Percentiles rank a stretch among this genome's conserved stretches.
phyloP scores from a whole-genome alignment of 2,329 filamentous ascomycete genomes.

The Verticillium nonalfalfae region DNA sequence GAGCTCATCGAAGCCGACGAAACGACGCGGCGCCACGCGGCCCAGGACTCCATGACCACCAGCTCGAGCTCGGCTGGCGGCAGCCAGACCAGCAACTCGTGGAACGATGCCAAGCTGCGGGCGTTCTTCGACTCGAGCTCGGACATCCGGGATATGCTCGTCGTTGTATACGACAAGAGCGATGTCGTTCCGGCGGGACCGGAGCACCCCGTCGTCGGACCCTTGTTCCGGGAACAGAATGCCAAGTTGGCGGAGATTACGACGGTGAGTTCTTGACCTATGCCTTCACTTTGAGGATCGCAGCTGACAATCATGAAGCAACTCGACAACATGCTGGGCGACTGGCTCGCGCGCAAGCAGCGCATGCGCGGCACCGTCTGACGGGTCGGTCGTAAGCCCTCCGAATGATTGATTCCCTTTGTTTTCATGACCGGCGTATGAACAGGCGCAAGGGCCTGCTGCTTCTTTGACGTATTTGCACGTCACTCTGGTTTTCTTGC shows the following conservation, averaged over 20 bases:
- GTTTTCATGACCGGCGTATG: conserved; percentile 1
- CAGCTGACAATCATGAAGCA: conserved; percentile 39
- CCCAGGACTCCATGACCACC: conserved; percentile 43
- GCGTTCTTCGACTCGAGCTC: conserved; percentile 87
- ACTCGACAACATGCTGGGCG: conserved; percentile 79
- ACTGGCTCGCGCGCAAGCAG: conserved; percentile 71
- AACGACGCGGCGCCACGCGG: conserved; percentile 28
- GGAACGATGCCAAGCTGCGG: conserved; percentile 81
- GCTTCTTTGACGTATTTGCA: background rate
- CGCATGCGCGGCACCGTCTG: conserved; percentile 47
- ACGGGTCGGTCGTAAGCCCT: background rate
- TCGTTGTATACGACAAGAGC: conserved; percentile 88
- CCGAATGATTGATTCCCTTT: background rate
- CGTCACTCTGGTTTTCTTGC: background rate
- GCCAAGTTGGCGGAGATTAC: conserved; percentile 82
- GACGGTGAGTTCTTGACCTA: conserved; percentile 42
- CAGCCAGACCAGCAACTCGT: conserved; percentile 53
- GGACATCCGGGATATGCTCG: conserved; percentile 82
- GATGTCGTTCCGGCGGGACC: conserved; percentile 70
- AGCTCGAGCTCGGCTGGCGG: conserved; percentile 35
- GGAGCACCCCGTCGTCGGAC: conserved; percentile 79
- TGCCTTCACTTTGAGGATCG: background rate
- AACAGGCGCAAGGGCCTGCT: background rate
- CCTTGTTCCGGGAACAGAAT: conserved; percentile 81
- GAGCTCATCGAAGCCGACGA: conserved; percentile 47